Percentiles rank a stretch among this genome's conserved stretches.
These are phyloP conservation scores for Lactifluus volemus DNA, from an alignment of 768 basidiomycete genomes.

Conservation along the genomic window DNA sequence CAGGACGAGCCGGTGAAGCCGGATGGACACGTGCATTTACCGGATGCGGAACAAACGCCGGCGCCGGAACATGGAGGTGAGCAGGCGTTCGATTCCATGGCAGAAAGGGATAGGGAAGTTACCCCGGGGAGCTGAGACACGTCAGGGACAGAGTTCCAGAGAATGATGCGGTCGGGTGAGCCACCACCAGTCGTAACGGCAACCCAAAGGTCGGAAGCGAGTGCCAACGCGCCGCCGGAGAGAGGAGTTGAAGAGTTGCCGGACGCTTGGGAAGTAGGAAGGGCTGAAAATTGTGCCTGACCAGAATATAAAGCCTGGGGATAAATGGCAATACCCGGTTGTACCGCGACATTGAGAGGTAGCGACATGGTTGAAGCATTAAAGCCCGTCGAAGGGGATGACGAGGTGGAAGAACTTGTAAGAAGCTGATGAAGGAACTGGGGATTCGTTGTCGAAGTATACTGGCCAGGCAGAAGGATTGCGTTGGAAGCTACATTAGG, in stretches of 20 bases:
- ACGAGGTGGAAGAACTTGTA: slow-evolving; percentile 52
- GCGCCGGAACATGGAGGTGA: slow-evolving; percentile 66
- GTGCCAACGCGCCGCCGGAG: slow-evolving; percentile 49
- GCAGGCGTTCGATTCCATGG: slow-evolving; percentile 66
- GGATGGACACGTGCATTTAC: slow-evolving; percentile 60
- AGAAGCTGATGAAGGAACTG: slow-evolving; percentile 60
- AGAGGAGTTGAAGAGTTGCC: slow-evolving; percentile 36
- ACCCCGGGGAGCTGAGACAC: slow-evolving; percentile 54
- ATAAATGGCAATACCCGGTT: slow-evolving; percentile 63
- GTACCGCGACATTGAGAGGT: slow-evolving; percentile 58
- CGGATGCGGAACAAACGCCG: slow-evolving; percentile 62
- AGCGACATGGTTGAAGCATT: slow-evolving; percentile 47
- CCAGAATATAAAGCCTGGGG: slow-evolving; percentile 56
- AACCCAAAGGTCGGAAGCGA: slow-evolving; percentile 64
- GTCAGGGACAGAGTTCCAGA: slow-evolving; percentile 79
- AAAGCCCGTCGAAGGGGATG: slow-evolving; percentile 57
- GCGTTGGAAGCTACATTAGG: slow-evolving; percentile 43
- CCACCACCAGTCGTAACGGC: slow-evolving; percentile 47
- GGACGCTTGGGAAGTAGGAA: slow-evolving; percentile 41
- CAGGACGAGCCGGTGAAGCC: slow-evolving; percentile 77
- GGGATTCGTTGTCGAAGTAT: slow-evolving; percentile 62
- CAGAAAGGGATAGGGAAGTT: slow-evolving; percentile 47
- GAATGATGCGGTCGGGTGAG: slow-evolving; percentile 42
- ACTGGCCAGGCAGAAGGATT: slow-evolving; percentile 70
- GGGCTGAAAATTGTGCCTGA: slow-evolving; percentile 46